A percentile compares a stretch with the other conserved stretches of the same genome.
Conservation (phyloP, 108 stramenopile species). For the Thalassiosira profunda region DNA sequence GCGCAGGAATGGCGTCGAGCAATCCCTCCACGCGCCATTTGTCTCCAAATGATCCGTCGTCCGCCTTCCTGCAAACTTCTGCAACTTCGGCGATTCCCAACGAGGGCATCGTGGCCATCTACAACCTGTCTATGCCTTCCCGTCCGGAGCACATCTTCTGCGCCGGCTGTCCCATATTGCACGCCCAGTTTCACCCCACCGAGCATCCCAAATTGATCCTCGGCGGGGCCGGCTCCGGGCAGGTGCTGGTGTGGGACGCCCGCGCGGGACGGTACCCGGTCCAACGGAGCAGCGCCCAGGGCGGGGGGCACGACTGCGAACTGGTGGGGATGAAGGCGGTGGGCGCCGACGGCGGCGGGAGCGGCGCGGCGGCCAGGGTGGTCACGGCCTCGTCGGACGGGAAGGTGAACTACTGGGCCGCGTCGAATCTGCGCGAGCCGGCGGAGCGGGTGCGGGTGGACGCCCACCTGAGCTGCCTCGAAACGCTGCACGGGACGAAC, state of each 20-base stretch:
- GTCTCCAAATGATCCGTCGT: conserved; percentile 72
- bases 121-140: conserved; percentile 84
- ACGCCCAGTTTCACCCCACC: conserved; percentile 78
- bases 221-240: conserved; percentile 84
- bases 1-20: no score
- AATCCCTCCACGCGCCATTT: conserved; percentile 33
- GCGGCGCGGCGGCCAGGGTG: conserved; percentile 55
- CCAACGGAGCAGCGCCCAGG: conserved; percentile 60
- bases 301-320: conserved; percentile 76
- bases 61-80: conserved; percentile 36
- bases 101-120: conserved; percentile 84
- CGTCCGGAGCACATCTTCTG: conserved; percentile 92
- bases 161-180: conserved; percentile 81
- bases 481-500: conserved; percentile 62
- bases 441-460: conserved; percentile 66
- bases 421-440: conserved; percentile 85
- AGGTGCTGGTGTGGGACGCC: conserved; percentile 89
- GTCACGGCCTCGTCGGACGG: conserved; percentile 83
- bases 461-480: conserved; percentile 80
- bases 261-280: conserved; percentile 86
- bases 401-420: conserved; percentile 83
- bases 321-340: conserved; percentile 55
- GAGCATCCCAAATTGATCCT: conserved; percentile 78
- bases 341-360: conserved; percentile 59
- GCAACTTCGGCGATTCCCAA: no score